Evolutionary conservation across 805 yeast genomes (phyloP), one percentile per base, ranked within the genome.

Genomic region (Metschnikowia sp.): DNA sequence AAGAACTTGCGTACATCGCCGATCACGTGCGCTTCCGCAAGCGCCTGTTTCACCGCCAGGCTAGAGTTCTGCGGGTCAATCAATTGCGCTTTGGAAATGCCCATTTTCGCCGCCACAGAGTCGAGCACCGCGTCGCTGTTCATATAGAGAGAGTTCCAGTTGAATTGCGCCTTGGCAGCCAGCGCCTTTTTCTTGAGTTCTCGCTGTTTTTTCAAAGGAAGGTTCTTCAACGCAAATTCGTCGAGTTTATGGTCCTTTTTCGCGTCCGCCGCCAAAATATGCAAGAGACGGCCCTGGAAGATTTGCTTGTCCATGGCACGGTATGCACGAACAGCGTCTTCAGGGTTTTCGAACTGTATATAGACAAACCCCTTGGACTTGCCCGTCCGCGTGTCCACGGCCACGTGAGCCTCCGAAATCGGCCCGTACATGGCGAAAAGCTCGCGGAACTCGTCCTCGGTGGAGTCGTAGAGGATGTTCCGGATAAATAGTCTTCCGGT

Each of bases 11-110:
- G 80, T 10, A 94, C 96, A 65, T 86, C 94, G 39, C 91, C 94
- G 59, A 94, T 84, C 13, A 91, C 96, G 61, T 90, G 94, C 2
- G 97, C 95, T 70, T 94, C 99, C 0, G 99, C 98, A 53, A 94
- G 77, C 0, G 99, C 98, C 67, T 91, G 98, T 63, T 91, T 88
- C 11, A 94, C 98, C 1, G 96, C 97, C 44, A 96, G 86, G 50
- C 77, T 83, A 8, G 96, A 78, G 54, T 83, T 88, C 57, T 88
- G 86, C 1, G 97, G 92, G 64, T 94, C 95, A 51, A 94, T 79
- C 60, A 94, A 76, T 48, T 89, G 88, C 8, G 94, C 76, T 65
- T 92, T 94, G 28, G 82, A 64, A 42, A 94, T 74, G 8, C 98
- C 98, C 67, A 94, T 68, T 58, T 86, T 85, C 8, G 79, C 64